Base-by-base conservation (phyloP, 1,284 basidiomycete species). In the Afroboletus lepidellus region DNA sequence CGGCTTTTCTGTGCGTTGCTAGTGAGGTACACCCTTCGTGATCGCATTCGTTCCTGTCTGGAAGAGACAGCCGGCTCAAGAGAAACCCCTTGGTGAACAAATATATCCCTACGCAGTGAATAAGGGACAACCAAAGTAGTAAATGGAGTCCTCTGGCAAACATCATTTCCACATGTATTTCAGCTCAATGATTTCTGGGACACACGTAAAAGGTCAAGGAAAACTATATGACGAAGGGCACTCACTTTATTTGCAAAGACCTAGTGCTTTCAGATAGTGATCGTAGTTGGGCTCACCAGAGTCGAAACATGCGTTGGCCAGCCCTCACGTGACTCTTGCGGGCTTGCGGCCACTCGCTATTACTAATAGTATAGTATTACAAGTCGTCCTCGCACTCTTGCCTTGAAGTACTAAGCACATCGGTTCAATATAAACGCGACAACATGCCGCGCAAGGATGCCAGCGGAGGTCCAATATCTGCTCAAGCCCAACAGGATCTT, bases 61-160 rank as follows among this genome's bases (percentile, higher is more conserved):
- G 76, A 11, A 96, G 82, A 1, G 94, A 83, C 0, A 93, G 74
- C 15, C 94, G 82, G 33, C 86, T 90, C 49, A 97, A 78, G 25
- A 98, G 83, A 70, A 97, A 98, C 7, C 94, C 94, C 43, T 84
- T 79, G 0, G 89, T 90, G 72, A 96, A 97, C 49, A 95, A 81
- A 60, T 87, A 87, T 43, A 89, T 79, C 27, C 82, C 86, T 25
- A 78, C 74, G 38, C 81, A 62, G 58, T 90, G 86, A 24, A 81
- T 61, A 46, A 81, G 69, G 62, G 83, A 76, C 37, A 90, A 75
- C 76, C 81, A 79, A 38, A 85, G 61, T 8, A 89, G 62, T 39
- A 89, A 60, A 24, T 33, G 41, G 6, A 57, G 48, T 48, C 54
- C 60, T 50, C 54, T 60, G 18, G 50, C n/a, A 37, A 57, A 41